A percentile compares a stretch with the other conserved stretches of the same genome.
Conservation (phyloP, 352 stramenopile genomes). For the Poterioochromonas sp. region DNA sequence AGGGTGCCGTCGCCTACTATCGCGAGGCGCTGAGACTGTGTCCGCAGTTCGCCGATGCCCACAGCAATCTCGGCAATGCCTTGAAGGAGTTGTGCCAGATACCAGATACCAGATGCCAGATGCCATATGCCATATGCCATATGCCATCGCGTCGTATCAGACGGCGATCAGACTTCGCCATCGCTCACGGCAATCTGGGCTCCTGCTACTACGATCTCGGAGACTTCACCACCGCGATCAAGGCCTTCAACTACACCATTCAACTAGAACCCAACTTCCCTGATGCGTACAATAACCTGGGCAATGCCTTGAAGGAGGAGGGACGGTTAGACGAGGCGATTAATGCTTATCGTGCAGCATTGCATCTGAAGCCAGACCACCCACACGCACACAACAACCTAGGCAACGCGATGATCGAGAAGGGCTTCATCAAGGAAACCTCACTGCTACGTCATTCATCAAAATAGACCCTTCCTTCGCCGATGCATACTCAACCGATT, state of each 20-base stretch:
- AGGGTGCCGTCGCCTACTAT: constrained; percentile 69
- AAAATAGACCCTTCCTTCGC: no score
- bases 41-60: constrained; percentile 67
- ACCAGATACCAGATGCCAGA: constrained; percentile 21
- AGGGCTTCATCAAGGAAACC: no score
- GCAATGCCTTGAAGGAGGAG: constrained; percentile 83
- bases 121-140: no score
- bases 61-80: constrained; percentile 62
- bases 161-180: constrained; percentile 64
- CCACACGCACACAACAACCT: no score
- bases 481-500: no score
- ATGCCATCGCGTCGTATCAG: constrained; percentile 18
- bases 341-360: constrained; percentile 71
- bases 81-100: neutral
- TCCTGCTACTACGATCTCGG: constrained; percentile 81
- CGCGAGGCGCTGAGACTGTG: constrained; percentile 63
- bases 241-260: constrained; percentile 83
- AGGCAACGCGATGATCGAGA: no score
- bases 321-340: constrained; percentile 68
- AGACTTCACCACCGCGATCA: constrained; percentile 76
- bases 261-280: constrained; percentile 77
- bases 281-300: constrained; percentile 84
- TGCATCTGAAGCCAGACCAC: constrained; percentile 73
- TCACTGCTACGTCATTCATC: no score
- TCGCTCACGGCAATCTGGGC: constrained; percentile 81